Evolutionary conservation across 2,329 filamentous ascomycete species (phyloP), one percentile per base, ranked within the genome.

Genomic region (Scytalidium lignicola): DNA sequence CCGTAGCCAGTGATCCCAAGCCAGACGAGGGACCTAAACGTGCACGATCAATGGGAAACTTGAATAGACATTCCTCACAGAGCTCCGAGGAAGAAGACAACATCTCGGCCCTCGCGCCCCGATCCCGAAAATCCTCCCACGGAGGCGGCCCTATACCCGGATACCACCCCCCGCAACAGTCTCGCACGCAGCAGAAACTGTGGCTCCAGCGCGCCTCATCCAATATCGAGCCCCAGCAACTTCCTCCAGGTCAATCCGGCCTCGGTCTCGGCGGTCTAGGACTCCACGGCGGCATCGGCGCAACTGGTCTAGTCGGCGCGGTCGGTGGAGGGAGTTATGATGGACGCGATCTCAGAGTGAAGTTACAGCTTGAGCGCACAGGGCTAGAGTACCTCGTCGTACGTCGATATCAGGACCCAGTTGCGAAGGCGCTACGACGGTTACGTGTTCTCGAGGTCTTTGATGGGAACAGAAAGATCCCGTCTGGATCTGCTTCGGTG

Each of bases 321-420:
- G 12, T 37, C 15, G 32, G 32, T 15, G 32, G 32, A 5, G 15
- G 32, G 6, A 74, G 73, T n/a, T 80, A 79, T 52, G 80, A 82
- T 50, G 73, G 74, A 43, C 69, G 76, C 62, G 83, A 88, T 58
- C 83, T 83, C 1, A 75, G 84, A 3, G 74, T 87, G 22, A 73
- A 76, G 58, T 78, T 80, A 62, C 75, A 85, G 44, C 75, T 88
- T 47, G 85, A 88, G 62, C 76, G 82, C 43, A 86, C 85, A 1
- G 82, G 82, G 15, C 79, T 86, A 66, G 85, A 89, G 61, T 89
- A 88, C 63, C 74, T 83, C n/a, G 85, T 88, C 8, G 83, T 90
- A 28, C 77, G 85, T 47, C 74, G 86, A 41, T 85, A 85, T 61
- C 83, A 87, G 59, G 86, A 88, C 57, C 84, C 86, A 0, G 74